Evolutionary conservation across 2,329 filamentous ascomycete species (phyloP).

Genomic region (Myriosclerotinia scirpicola): DNA sequence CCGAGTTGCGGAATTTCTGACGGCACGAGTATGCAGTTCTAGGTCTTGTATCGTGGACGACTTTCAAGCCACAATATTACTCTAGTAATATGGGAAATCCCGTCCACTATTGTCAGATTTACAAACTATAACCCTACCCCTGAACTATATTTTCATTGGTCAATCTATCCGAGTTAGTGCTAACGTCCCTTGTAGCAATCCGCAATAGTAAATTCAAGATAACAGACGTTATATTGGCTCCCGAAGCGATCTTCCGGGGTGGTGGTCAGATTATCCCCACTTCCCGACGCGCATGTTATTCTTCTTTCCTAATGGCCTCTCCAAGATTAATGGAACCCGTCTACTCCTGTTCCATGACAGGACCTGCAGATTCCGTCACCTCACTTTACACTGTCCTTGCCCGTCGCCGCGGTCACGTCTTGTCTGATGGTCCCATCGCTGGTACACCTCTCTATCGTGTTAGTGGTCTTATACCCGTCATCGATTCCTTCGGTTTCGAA

Average conservation of each 20-base stretch:
- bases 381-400: constrained; percentile 91
- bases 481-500: constrained; percentile 97
- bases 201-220: constrained; percentile 98
- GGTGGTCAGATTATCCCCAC: constrained; percentile 98
- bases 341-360: constrained; percentile 89
- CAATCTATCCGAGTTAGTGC: constrained; percentile 28
- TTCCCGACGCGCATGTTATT: constrained; percentile 87
- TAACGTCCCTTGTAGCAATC: constrained; percentile 62
- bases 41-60: background rate
- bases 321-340: constrained; percentile 96
- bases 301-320: constrained; percentile 94
- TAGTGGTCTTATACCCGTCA: constrained; percentile 87
- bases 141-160: constrained; percentile 29
- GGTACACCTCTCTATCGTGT: constrained; percentile 93
- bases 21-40: background rate
- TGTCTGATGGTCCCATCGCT: constrained; percentile 90
- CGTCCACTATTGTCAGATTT: constrained; percentile 11
- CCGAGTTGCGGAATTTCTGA: too few species aligned
- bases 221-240: constrained; percentile 82
- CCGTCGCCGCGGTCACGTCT: constrained; percentile 83
- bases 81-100: constrained; percentile 19
- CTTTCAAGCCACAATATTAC: background rate
- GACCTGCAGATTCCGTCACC: constrained; percentile 83
- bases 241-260: constrained; percentile 90
- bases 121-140: background rate